These are phyloP conservation scores for Chrysoporthe deuterocubensis DNA, from an alignment of 2,329 filamentous ascomycete species.

Conservation along the genomic window DNA sequence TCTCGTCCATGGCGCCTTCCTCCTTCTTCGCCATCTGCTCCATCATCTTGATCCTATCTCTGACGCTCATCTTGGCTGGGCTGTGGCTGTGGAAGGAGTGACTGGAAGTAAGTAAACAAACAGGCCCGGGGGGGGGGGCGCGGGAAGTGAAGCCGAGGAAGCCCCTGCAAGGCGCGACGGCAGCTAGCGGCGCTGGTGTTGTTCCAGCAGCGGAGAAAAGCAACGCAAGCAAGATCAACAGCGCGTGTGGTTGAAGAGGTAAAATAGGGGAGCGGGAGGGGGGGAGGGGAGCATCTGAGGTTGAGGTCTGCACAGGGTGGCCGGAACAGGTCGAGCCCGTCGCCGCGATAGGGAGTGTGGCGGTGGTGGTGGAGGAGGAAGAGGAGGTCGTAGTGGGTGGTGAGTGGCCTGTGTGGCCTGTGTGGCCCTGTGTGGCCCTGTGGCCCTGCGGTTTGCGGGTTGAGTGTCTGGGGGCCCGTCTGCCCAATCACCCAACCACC, in stretches of 20 bases:
- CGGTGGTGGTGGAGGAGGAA: background rate
- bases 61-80: conserved; percentile 65
- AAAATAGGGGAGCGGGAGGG: conserved; percentile 23
- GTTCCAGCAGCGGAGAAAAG: background rate
- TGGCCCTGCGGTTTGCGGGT: background rate
- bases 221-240: conserved; percentile 21
- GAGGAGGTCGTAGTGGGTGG: too few species aligned
- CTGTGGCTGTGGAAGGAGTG: conserved; percentile 14
- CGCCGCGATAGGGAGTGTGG: background rate
- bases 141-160: background rate
- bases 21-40: conserved; percentile 67
- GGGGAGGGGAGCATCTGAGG: conserved; percentile 17
- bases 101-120: conserved; percentile 15
- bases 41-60: conserved; percentile 48
- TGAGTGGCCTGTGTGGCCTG: too few species aligned
- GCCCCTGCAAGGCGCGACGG: background rate
- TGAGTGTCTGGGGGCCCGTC: background rate
- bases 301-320: background rate
- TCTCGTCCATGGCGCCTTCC: conserved; percentile 66
- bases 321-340: conserved; percentile 3
- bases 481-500: background rate
- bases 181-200: background rate
- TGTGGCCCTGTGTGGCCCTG: background rate
- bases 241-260: conserved; percentile 33
- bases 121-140: background rate